Conservation (phyloP, 176 grass and related monocot genomes). For the Canna indica region DNA sequence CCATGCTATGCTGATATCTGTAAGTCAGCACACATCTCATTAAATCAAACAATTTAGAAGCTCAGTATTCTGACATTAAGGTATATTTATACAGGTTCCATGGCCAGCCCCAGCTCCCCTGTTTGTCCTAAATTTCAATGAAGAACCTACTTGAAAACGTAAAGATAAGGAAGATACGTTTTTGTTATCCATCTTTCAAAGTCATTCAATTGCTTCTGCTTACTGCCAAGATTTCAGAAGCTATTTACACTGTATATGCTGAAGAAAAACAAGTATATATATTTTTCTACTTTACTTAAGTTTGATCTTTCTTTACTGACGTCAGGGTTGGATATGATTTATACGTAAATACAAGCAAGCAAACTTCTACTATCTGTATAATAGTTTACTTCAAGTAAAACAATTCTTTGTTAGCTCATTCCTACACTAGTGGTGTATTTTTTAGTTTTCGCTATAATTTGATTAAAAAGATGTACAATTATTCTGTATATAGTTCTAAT, state of each 20-base stretch:
- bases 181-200: not conserved
- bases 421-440: too few relatives aligned
- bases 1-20: constrained; percentile 68
- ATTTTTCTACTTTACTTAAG: too few relatives aligned
- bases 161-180: not conserved
- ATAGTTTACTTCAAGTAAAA: too few relatives aligned
- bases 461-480: too few relatives aligned
- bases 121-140: constrained; percentile 61
- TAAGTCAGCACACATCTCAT: constrained; percentile 23
- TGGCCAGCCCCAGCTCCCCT: constrained; percentile 47
- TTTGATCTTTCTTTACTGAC: too few relatives aligned
- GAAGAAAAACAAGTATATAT: too few relatives aligned
- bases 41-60: not conserved
- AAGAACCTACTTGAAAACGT: not conserved
- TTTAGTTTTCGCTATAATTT: too few relatives aligned
- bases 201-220: not conserved
- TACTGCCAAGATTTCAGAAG: not conserved
- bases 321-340: too few relatives aligned
- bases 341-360: too few relatives aligned
- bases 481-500: too few relatives aligned
- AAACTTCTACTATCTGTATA: too few relatives aligned
- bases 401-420: too few relatives aligned
- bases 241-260: not conserved
- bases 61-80: not conserved
- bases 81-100: constrained; percentile 46